phyloP scores from a whole-genome alignment of 495 filamentous ascomycete species.

The Penicillium canariense region DNA sequence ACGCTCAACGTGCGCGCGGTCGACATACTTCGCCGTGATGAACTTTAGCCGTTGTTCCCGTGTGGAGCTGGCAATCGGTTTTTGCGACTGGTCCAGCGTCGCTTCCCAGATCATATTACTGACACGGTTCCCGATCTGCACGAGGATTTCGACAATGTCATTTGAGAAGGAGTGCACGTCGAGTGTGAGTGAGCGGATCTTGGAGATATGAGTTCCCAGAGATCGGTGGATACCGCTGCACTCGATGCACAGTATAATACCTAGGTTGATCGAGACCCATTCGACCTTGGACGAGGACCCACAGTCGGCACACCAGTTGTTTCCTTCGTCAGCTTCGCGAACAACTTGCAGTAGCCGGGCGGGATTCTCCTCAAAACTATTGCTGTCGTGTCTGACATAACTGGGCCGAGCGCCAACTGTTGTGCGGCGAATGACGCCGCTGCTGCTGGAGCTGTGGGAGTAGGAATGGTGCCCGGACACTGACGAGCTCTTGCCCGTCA shows the following conservation, averaged over 20 bases:
- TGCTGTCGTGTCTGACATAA: constrained; percentile 63
- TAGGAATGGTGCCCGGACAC: constrained; percentile 59
- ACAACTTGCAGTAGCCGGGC: constrained; percentile 82
- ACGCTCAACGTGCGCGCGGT: constrained; percentile 74
- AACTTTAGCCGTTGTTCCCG: constrained; percentile 88
- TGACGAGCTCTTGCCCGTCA: constrained; percentile 92
- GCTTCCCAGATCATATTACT: constrained; percentile 98
- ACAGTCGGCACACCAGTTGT: constrained; percentile 94
- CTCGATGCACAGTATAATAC: constrained; percentile 95
- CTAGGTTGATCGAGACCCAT: constrained; percentile 98
- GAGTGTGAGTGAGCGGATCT: constrained; percentile 91
- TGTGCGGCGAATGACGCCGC: constrained; percentile 70
- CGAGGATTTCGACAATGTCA: constrained; percentile 91
- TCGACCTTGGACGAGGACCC: constrained; percentile 88
- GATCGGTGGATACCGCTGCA: constrained; percentile 98
- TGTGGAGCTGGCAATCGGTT: constrained; percentile 71
- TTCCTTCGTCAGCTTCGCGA: constrained; percentile 87
- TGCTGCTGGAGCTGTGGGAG: constrained; percentile 47
- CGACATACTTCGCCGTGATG: constrained; percentile 92
- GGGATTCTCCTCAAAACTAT: constrained; percentile 75
- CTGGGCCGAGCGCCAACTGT: constrained; percentile 88
- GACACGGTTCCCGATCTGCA: constrained; percentile 88
- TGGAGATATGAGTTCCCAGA: constrained; percentile 95
- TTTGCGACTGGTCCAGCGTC: constrained; percentile 65
- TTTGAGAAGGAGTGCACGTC: constrained; percentile 94